Conservation (phyloP, 2,329 filamentous ascomycete genomes). For the Nemania serpens region DNA sequence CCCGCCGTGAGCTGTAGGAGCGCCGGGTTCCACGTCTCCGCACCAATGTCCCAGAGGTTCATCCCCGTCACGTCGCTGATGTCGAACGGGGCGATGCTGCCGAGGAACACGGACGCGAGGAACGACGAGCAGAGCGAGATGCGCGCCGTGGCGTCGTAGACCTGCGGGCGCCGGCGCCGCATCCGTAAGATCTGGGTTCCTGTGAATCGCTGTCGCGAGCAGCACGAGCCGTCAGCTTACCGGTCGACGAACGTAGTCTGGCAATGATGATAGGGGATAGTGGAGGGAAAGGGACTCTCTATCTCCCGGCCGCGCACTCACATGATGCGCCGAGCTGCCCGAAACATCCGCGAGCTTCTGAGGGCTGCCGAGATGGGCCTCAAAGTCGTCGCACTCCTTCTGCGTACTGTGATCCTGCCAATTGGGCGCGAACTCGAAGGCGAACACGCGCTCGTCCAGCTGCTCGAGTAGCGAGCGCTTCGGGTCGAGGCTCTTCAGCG, state of each 20-base stretch:
- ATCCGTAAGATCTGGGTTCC: constrained; percentile 96
- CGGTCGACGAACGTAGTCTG: neutral
- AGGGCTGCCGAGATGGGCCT: constrained; percentile 68
- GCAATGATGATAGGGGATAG: neutral
- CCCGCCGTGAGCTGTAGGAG: constrained; percentile 75
- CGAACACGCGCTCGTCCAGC: constrained; percentile 70
- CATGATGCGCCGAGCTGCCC: constrained; percentile 93
- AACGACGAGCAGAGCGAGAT: constrained; percentile 97
- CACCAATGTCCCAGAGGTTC: constrained; percentile 91
- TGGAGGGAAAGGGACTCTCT: neutral
- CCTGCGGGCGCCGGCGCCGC: constrained; percentile 75
- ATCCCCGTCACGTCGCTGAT: constrained; percentile 95
- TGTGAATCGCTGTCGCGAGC: constrained; percentile 76
- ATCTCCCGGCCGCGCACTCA: constrained; percentile 52
- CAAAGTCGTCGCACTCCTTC: constrained; percentile 86
- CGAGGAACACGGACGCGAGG: constrained; percentile 87
- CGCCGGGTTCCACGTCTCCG: constrained; percentile 72
- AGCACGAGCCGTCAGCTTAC: constrained; percentile 19
- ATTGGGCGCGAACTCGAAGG: constrained; percentile 87
- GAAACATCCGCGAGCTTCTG: constrained; percentile 77
- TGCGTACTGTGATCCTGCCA: constrained; percentile 99
- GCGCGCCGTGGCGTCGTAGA: constrained; percentile 78
- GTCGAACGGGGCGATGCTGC: constrained; percentile 84
- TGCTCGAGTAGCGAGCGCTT: constrained; percentile 71
- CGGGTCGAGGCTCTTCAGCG: constrained; percentile 65